Conservation (phyloP, 2,329 filamentous ascomycete species). For the Colletotrichum simmondsii region DNA sequence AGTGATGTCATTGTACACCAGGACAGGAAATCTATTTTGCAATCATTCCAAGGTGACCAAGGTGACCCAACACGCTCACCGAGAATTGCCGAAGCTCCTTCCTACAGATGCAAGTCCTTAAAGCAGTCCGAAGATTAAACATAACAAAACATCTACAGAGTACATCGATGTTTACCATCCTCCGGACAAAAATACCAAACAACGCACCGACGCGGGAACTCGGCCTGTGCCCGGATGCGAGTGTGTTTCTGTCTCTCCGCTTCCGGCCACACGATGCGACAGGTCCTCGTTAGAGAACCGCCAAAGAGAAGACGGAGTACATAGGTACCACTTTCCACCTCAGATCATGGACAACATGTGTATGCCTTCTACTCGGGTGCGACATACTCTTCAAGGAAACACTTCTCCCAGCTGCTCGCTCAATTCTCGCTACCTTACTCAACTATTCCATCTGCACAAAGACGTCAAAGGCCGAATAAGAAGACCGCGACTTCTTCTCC, state of each 20-base stretch:
- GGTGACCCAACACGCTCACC: conserved; percentile 19
- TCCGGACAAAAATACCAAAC: not conserved
- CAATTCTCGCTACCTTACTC: not conserved
- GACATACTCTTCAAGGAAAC: not conserved
- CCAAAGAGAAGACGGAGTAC: not conserved
- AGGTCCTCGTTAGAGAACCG: conserved; percentile 1
- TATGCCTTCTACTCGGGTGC: not conserved
- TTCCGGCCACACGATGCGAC: conserved; percentile 4
- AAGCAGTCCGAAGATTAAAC: not conserved
- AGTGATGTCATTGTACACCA: conserved; percentile 24
- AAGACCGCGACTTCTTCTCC: not conserved
- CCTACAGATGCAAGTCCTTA: no score
- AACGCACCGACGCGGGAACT: not conserved
- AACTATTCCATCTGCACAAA: not conserved
- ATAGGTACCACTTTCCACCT: not conserved
- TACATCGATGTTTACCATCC: not conserved
- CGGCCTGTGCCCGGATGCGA: conserved; percentile 10
- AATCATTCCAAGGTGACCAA: conserved; percentile 18
- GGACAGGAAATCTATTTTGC: not conserved
- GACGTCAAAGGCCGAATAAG: not conserved
- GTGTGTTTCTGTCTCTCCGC: not conserved
- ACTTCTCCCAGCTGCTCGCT: not conserved
- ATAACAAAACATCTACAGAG: not conserved
- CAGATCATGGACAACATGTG: not conserved
- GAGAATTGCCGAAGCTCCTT: not conserved